phyloP scores from a whole-genome alignment of 495 filamentous ascomycete genomes.

The Darksidea phi region DNA sequence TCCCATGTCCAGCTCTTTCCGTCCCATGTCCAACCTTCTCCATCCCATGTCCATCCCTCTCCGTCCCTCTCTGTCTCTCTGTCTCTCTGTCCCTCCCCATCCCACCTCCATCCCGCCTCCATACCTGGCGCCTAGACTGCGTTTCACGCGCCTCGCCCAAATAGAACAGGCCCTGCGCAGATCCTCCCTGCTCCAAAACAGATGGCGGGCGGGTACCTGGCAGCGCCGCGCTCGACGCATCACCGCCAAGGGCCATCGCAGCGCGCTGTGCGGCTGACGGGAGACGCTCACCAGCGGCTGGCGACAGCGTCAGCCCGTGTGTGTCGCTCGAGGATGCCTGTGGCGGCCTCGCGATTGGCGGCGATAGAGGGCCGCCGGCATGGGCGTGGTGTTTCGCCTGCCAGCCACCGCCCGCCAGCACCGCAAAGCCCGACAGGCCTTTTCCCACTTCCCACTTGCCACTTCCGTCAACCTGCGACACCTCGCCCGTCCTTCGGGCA shows the following conservation, averaged over 20 bases:
- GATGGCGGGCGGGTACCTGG: conserved; percentile 31
- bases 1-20: too few species aligned
- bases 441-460: conserved; percentile 5
- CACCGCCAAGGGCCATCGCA: background rate
- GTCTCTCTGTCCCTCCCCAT: background rate
- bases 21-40: too few species aligned
- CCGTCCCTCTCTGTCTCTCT: too few species aligned
- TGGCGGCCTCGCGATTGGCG: conserved; percentile 16
- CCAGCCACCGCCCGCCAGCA: conserved; percentile 14
- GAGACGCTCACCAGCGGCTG: background rate
- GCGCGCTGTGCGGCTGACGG: conserved; percentile 12
- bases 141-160: conserved; percentile 26
- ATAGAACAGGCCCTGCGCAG: conserved; percentile 26
- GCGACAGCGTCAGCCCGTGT: conserved; percentile 1
- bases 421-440: conserved; percentile 10
- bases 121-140: conserved; percentile 11
- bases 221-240: conserved; percentile 3
- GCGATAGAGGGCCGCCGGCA: conserved; percentile 1
- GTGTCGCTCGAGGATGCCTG: conserved; percentile 1
- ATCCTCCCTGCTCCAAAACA: conserved; percentile 26
- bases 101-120: background rate
- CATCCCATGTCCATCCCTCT: too few species aligned
- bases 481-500: background rate
- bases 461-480: conserved; percentile 26
- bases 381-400: conserved; percentile 3